Percentiles rank a stretch among this genome's conserved stretches.
phyloP scores from a whole-genome alignment of 805 yeast species.

The Sugiyamaella lignohabitans region DNA sequence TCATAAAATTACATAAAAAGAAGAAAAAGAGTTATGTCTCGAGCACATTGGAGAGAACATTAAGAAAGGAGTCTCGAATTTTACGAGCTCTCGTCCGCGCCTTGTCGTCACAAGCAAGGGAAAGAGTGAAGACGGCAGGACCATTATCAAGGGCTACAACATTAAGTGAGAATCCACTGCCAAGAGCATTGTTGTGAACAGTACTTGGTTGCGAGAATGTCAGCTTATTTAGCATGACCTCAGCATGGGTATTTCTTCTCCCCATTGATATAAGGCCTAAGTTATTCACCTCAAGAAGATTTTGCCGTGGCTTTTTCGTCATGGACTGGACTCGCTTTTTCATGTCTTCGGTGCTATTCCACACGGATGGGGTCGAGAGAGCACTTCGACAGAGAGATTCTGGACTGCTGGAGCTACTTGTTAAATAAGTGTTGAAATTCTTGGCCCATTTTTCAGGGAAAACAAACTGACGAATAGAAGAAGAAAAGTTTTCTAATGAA shows the following conservation, averaged over 20 bases:
- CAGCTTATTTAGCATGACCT: constrained; percentile 4
- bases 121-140: constrained; percentile 5
- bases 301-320: constrained; percentile 1
- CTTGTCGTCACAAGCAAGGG: constrained; percentile 3
- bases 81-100: neutral
- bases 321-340: neutral
- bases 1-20: neutral
- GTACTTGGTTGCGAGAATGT: constrained; percentile 7
- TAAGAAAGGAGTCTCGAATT: constrained; percentile 10
- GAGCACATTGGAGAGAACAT: constrained; percentile 6
- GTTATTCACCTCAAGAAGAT: constrained; percentile 9
- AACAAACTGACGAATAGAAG: neutral
- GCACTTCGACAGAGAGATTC: neutral
- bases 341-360: constrained; percentile 1
- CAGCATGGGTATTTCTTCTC: neutral
- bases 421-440: neutral
- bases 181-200: neutral
- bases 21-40: constrained; percentile 1
- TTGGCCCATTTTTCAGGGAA: constrained; percentile 11
- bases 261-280: constrained; percentile 5
- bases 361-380: neutral
- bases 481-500: neutral
- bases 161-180: constrained; percentile 6
- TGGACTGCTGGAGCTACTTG: neutral
- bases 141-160: constrained; percentile 7